Conservation (phyloP, 2,329 filamentous ascomycete genomes). For the Nemania bipapillata region DNA sequence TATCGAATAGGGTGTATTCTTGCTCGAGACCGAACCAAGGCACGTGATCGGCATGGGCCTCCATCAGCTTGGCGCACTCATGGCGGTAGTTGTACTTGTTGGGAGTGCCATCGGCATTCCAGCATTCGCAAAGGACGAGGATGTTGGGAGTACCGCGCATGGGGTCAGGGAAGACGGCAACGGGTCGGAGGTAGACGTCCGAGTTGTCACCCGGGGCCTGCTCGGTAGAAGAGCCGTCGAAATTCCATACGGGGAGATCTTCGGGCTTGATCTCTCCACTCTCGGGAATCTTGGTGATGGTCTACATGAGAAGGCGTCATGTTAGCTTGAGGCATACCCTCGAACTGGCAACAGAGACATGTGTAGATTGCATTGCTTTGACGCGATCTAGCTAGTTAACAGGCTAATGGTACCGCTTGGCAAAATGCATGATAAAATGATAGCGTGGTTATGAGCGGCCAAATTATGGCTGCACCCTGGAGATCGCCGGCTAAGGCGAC, state of each 20-base stretch:
- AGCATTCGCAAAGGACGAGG: slow-evolving; percentile 93
- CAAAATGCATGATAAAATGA: slow-evolving; percentile 5
- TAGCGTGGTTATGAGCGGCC: slow-evolving; percentile 6
- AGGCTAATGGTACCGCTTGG: slow-evolving; percentile 15
- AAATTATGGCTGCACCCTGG: no score
- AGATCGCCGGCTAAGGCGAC: neutral
- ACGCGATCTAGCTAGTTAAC: neutral
- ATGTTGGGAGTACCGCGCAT: slow-evolving; percentile 92
- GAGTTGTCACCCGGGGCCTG: slow-evolving; percentile 96
- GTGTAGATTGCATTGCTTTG: neutral
- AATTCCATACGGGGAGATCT: slow-evolving; percentile 67
- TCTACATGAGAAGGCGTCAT: slow-evolving; percentile 53
- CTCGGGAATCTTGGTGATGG: slow-evolving; percentile 59
- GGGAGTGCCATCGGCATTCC: slow-evolving; percentile 90
- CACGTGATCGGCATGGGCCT: slow-evolving; percentile 80
- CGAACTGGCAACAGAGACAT: slow-evolving; percentile 12
- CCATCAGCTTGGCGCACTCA: slow-evolving; percentile 89
- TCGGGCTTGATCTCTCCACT: slow-evolving; percentile 59
- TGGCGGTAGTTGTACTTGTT: slow-evolving; percentile 99
- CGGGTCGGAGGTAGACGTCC: slow-evolving; percentile 93
- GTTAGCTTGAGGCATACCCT: slow-evolving; percentile 32
- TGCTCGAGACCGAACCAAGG: slow-evolving; percentile 99
- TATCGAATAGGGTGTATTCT: slow-evolving; percentile 93
- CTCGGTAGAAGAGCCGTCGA: slow-evolving; percentile 77
- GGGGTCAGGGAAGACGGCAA: slow-evolving; percentile 89